Evolutionary conservation across 768 basidiomycete genomes (phyloP), one percentile per base, ranked within the genome.

Genomic region (Russula olivacea): DNA sequence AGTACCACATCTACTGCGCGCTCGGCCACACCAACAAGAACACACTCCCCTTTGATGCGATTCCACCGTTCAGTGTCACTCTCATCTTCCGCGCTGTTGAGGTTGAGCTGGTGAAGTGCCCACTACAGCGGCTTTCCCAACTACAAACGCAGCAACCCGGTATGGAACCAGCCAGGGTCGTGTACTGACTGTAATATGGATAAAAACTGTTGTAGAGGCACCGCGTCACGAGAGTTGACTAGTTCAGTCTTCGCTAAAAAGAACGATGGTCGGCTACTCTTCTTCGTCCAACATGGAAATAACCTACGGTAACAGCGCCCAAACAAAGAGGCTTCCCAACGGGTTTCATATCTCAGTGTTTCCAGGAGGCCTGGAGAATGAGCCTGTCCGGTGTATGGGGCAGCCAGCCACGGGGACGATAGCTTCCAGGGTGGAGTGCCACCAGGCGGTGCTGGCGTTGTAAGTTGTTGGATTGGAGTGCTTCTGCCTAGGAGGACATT

Each of bases 121-220:
- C 92, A 94, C 88, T 87, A 91, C 2, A 94, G 75, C 3, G 92
- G 91, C 68, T 83, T 85, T 8, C 86, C n/a, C 89, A 8, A 93
- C 79, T 9, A 93, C 76, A 61, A 81, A 87, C 11, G 87, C 79
- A 3, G 82, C 88, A 55, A 91, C 78, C 21, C 89, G 84, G 54
- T 77, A 81, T 0, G 89, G 85, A 92, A 70, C 69, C 86, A 89
- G 23, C 83, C 83, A 2, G 84, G 74, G 63, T 87, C 80, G 68
- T 90, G 86, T 58, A 92, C 81, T 0, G 89, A 87, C 48, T 80
- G 74, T 43, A 76, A 76, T 15, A 83, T 75, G 25, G 70, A 74
- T 64, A 88, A 66, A 66, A 91, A 93, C 21, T 82, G 78, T 2
- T 78, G 66, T 10, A 82, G 69, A 21, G 81, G 76, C 45, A 88